Conservation (phyloP, 768 basidiomycete species). For the Hemileccinum rubropunctum region DNA sequence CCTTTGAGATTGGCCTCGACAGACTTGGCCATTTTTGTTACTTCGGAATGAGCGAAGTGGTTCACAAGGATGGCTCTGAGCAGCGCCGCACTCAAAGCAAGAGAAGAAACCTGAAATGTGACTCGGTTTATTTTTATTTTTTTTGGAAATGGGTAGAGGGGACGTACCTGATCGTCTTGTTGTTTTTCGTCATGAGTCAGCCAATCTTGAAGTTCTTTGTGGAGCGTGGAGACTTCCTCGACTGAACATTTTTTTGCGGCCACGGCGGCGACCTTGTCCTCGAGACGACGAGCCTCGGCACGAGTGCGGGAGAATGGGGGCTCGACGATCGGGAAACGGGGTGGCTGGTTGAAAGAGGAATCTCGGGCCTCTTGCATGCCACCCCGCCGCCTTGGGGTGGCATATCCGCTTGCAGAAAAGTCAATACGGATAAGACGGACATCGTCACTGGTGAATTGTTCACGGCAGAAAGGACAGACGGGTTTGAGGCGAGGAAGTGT, state of each 20-base stretch:
- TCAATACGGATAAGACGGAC: slow-evolving; percentile 80
- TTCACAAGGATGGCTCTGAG: slow-evolving; percentile 83
- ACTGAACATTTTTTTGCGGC: slow-evolving; percentile 86
- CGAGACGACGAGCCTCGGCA: slow-evolving; percentile 64
- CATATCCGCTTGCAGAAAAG: slow-evolving; percentile 66
- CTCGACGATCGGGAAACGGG: slow-evolving; percentile 47
- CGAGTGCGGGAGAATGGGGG: slow-evolving; percentile 39
- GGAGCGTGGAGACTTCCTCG: slow-evolving; percentile 75
- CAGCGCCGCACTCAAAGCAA: slow-evolving; percentile 73
- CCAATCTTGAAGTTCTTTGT: slow-evolving; percentile 80
- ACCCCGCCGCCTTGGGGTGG: slow-evolving; percentile 59
- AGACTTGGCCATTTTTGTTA: slow-evolving; percentile 62
- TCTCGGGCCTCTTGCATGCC: slow-evolving; percentile 47
- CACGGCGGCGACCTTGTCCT: slow-evolving; percentile 75
- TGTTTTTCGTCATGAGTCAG: slow-evolving; percentile 55
- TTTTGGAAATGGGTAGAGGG: too few relatives aligned
- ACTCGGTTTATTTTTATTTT: slow-evolving; percentile 1
- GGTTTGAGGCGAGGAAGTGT: slow-evolving; percentile 66
- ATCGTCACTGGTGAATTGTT: slow-evolving; percentile 61
- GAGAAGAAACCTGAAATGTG: slow-evolving; percentile 52
- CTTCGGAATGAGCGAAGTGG: slow-evolving; percentile 76
- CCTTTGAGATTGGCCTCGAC: slow-evolving; percentile 60
- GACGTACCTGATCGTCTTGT: slow-evolving; percentile 60
- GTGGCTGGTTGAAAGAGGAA: slow-evolving; percentile 38
- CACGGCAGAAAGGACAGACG: slow-evolving; percentile 83